Base-by-base conservation (phyloP, 2,329 filamentous ascomycete species). In the Epicoccum sorghinum region DNA sequence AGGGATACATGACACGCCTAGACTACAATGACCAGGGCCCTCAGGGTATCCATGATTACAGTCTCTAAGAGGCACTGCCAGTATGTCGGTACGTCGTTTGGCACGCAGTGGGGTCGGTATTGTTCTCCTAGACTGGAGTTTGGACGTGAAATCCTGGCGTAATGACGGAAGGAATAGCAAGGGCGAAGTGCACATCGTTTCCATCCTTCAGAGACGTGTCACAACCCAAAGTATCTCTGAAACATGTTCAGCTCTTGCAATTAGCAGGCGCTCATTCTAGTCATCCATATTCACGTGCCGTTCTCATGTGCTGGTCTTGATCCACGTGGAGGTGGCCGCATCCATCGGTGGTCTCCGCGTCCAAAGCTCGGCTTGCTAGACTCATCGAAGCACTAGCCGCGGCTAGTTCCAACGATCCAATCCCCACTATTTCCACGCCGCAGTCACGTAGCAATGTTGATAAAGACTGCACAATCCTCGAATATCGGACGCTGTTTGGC, bases 1-100 rank as follows among this genome's bases (percentile, higher is more conserved):
- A 89, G 73, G 87, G 86, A 0, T 90, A 88, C 71, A 83, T 91
- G 78, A 87, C 82, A 4, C 79, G 88, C 48, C 82, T 82, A 24
- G 86, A 88, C 66, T 89, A 89, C 72, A 89, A 89, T 68, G 86
- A 89, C 57, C 78, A 83, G 48, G 86, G 86, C 3, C 86, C 86
- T 2, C 79, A 78, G 37, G 86, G 83, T 3, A 88, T 89, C 59
- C 84, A 88, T 66, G 85, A 87, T 50, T 80, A 73, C 58, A 71
- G 69, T 43, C 58, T 75, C 47, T 75, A 56, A 18, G 4, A 7
- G 18, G 18, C 37, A 18, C 9, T 46, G n/a, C 18, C 9, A 38
- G 24, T 18, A n/a, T 37, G 33, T 54, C 41, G 23, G 8, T 35
- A 45, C 32, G 37, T 40, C 27, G 46, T 55, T 47, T 24, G 7